Evolutionary conservation across 2,329 filamentous ascomycete genomes (phyloP), one percentile per base, ranked within the genome.

Genomic region (Arthrinium phaeospermum): DNA sequence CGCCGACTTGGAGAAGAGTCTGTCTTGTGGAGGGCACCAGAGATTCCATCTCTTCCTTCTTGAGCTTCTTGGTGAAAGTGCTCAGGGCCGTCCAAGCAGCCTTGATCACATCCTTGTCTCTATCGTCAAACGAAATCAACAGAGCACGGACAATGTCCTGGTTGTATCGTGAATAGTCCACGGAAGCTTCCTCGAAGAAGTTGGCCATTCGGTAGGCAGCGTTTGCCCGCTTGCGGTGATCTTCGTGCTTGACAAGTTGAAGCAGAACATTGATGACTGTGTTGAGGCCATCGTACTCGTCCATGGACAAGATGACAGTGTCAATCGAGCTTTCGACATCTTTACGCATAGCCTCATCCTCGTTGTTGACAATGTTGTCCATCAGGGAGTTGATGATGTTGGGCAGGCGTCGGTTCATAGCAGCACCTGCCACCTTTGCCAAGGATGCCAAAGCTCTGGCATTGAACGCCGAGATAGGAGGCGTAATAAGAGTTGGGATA

Each of bases 1-100:
- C 94, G 77, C 97, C 96, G 67, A 98, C 93, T 78, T 96, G 94
- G 76, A 94, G 91, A 71, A 99, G 87, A 1, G 94, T 92, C 82
- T 97, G 93, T 73, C 96, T 89, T 2, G 96, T 98, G 0, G 96
- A 96, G 71, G 91, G 86, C 24, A 98, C 95, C 67, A 99, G 88
- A 0, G 93, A 91, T 80, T 99, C 97, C 96, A 99, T 98, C 83
- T 98, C 96, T 80, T 99, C 97, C 83, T 99, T 99, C 80, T 92
- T 92, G 74, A 99, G 89, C 77, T 91, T 92, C 81, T 95, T 95
- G 67, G 95, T 98, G 77, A 99, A 92, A 72, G 94, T 93, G 77
- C 86, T 94, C 73, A 99, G 89, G 7, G 95, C 96, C 71, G 91
- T 88, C 95, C 95, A 98, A 30, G 96, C 91, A 64, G 94, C 90